These are phyloP conservation scores for Cladosporium sp. DNA, from an alignment of 2,329 filamentous ascomycete species.

Conservation along the genomic window DNA sequence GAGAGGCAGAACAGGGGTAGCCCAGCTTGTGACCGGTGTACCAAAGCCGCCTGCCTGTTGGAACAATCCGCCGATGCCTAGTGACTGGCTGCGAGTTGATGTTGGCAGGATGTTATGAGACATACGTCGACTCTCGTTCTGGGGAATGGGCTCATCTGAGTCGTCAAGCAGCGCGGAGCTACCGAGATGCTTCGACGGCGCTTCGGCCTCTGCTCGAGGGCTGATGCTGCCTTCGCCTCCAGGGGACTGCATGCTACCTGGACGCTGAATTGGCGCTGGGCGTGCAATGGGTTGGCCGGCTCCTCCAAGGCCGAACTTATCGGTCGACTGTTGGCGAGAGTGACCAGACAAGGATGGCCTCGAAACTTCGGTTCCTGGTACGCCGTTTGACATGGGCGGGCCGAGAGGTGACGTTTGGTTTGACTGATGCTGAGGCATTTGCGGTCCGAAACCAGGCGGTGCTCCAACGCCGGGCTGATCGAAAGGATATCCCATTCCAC, in stretches of 20 bases:
- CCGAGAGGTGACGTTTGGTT: slow-evolving; percentile 36
- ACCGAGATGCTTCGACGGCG: slow-evolving; percentile 66
- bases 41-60: slow-evolving; percentile 30
- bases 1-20: slow-evolving; percentile 44
- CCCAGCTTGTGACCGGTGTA: slow-evolving; percentile 41
- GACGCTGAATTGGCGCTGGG: slow-evolving; percentile 77
- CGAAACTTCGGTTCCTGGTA: slow-evolving; percentile 36
- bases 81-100: slow-evolving; percentile 23
- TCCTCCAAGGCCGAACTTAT: slow-evolving; percentile 57
- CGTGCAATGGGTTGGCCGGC: slow-evolving; percentile 74
- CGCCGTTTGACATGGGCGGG: slow-evolving; percentile 28
- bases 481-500: slow-evolving; percentile 50
- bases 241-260: slow-evolving; percentile 67
- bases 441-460: slow-evolving; percentile 56
- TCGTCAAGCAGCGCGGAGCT: slow-evolving; percentile 83
- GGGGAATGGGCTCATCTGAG: slow-evolving; percentile 63
- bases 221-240: slow-evolving; percentile 45
- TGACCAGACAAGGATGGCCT: slow-evolving; percentile 53
- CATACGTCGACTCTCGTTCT: slow-evolving; percentile 40
- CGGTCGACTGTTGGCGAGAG: slow-evolving; percentile 71
- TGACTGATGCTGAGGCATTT: slow-evolving; percentile 38
- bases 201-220: slow-evolving; percentile 55
- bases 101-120: slow-evolving; percentile 38
- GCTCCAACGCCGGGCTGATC: slow-evolving; percentile 40
- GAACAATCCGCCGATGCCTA: slow-evolving; percentile 25